A percentile compares a stretch with the other conserved stretches of the same genome.
Conservation (phyloP, 2,329 filamentous ascomycete species). For the Talaromyces sp. region DNA sequence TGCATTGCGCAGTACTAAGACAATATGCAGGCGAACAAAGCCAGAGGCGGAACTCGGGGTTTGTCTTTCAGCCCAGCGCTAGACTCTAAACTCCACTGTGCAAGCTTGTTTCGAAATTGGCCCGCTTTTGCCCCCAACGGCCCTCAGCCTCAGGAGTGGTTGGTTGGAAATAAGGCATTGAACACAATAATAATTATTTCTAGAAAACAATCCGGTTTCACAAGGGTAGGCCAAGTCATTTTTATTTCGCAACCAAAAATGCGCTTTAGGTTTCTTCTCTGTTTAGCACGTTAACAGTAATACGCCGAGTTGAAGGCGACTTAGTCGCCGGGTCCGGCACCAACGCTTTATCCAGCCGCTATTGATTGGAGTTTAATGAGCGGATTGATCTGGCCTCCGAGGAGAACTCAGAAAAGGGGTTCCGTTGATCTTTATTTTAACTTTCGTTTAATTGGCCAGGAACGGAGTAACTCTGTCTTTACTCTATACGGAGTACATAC, state of each 20-base stretch:
- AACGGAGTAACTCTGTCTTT: no score
- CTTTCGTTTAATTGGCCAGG: no score
- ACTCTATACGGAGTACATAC: no score
- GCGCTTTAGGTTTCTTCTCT: background rate
- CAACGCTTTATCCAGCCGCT: background rate
- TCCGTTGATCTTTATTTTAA: no score
- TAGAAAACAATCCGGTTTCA: background rate
- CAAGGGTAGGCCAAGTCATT: no score
- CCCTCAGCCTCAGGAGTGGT: background rate
- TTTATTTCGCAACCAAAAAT: background rate
- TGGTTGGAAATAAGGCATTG: background rate
- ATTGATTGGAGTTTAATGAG: background rate
- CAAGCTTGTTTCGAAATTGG: background rate
- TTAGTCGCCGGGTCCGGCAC: background rate
- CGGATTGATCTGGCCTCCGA: background rate
- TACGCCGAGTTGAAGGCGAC: no score
- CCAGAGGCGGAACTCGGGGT: background rate
- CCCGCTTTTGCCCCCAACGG: background rate
- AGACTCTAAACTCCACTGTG: background rate
- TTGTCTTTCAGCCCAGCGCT: background rate
- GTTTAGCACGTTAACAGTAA: no score
- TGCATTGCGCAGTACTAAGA: no score
- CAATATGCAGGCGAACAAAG: background rate
- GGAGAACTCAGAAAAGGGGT: background rate
- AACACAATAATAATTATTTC: background rate